Base-by-base conservation (phyloP, 176 grass and related monocot species). In the Oropetium thomaeum region DNA sequence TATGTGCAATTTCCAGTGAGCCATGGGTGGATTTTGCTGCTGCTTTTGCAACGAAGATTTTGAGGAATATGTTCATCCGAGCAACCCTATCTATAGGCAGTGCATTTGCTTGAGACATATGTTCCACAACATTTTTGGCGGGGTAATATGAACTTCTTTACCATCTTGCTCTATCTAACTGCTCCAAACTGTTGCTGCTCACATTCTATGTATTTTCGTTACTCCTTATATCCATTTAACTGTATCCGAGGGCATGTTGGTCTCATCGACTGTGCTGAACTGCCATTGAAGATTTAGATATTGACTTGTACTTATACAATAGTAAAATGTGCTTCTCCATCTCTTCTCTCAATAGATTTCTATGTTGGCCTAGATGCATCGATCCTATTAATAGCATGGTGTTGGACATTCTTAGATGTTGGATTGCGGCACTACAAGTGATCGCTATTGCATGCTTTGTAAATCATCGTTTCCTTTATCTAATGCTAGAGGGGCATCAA, bases 1-100 rank as follows among this genome's bases (percentile, higher is more conserved):
- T 68, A 5, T 45, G 10, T 73, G 22, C 27, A 32, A 8, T 80
- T 79, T 74, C n/a, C 57, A 78, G 82, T 47, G 62, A 72, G 31
- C 73, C 47, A 96, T 96, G 93, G 83, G 89, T 60, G 93, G 84
- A 58, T 89, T 92, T 71, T 96, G 89, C 67, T 96, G 93, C 57
- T 92, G 93, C 67, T 70, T 77, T 26, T 87, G 87, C 69, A 74
- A 87, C 0, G 89, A 96, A 20, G 89, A 90, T 73, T 85, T 89
- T 74, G 93, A 96, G 69, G 93, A 89, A 62, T 92, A 87, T 60
- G 84, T 83, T 15, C 87, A 92, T 82, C 84, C 93, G 52, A 90
- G 82, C 76, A 92, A 96, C 63, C 81, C 87, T 77, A 45, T 96
- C 77, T 92, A 78, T 78, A 86, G 89, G 67, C 89, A 92, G 22